Evolutionary conservation across 352 stramenopile genomes (phyloP).

Genomic region (Globisporangium middletonii): DNA sequence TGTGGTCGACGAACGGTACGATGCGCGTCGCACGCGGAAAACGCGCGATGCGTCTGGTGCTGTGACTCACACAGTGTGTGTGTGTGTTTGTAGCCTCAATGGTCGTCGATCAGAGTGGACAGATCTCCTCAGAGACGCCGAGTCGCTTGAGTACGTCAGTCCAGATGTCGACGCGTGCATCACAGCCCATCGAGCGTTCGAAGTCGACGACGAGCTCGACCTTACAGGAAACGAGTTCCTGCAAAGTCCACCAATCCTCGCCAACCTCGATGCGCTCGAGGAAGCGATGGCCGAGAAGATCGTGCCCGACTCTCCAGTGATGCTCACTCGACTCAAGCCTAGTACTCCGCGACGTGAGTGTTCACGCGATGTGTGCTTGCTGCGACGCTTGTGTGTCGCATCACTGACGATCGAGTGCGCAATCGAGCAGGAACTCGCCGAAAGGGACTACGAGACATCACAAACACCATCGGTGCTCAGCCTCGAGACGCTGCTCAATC

Average conservation of each 20-base stretch:
- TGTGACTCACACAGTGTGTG: background rate
- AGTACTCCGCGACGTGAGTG: slow-evolving; percentile 1
- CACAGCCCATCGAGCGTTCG: slow-evolving; percentile 19
- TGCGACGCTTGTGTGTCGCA: background rate
- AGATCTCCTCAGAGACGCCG: slow-evolving; percentile 34
- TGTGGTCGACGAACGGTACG: background rate
- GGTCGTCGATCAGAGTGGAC: slow-evolving; percentile 35
- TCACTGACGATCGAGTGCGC: background rate
- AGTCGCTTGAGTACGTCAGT: slow-evolving; percentile 58
- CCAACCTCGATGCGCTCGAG: background rate
- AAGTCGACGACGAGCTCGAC: slow-evolving; percentile 63
- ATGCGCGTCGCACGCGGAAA: background rate
- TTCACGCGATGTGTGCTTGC: background rate
- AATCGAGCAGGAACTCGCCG: background rate
- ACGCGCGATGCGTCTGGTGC: background rate
- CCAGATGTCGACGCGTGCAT: slow-evolving; percentile 53
- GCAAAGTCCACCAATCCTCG: slow-evolving; percentile 31
- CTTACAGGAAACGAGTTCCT: slow-evolving; percentile 58
- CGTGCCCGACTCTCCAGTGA: slow-evolving; percentile 1
- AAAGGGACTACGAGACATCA: slow-evolving; percentile 2
- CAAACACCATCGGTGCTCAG: background rate
- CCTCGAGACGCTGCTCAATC: background rate
- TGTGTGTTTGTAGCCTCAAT: slow-evolving; percentile 15
- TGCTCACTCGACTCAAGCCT: background rate
- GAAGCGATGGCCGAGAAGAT: background rate